Base-by-base conservation (phyloP, 1,284 basidiomycete genomes). In the Puccinia coronata region DNA sequence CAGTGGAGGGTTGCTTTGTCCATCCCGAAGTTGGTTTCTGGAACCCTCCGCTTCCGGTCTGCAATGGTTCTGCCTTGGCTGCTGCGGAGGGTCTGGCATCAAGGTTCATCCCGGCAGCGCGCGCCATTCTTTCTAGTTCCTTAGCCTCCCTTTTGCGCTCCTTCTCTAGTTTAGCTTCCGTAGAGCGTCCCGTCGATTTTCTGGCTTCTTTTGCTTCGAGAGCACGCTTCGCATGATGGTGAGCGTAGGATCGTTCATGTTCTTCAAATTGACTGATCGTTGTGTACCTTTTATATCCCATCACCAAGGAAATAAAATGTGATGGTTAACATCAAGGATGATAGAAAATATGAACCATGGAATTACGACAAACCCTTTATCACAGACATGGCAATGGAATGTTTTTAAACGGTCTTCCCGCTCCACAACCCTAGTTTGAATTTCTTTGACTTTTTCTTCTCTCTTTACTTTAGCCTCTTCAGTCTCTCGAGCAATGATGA, bases 171-270 rank as follows among this genome's bases (percentile, higher is more conserved):
- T 57, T 51, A n/a, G 34, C 57, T 67, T 81, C 79, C 20, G 51
- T 39, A 18, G 79, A 81, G n/a, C 31, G 39, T 6, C 72, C 72
- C 6, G 36, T 72, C 12, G 61, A 28, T 67, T 69, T 73, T 18
- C 71, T 39, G 9, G 71, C 59, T 69, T 81, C 36, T 69, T 81
- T 81, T 23, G 79, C 70, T 41, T 81, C 79, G 36, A 81, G 23
- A 8, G 79, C 79, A 49, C 79, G 57, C 49, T 34, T 59, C 4
- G 79, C 79, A 74, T 81, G 79, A 47, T 74, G 79, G 65, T 81
- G 79, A 11, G 79, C 79, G 73, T 81, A 81, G 16, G 79, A 81
- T 28, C 79, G 59, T 81, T 81, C 79, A 74, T 81, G 79, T n/a
- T 81, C 79, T 39, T 81, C 79, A 74, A 81, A 81, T 49, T 81